Evolutionary conservation across 2,329 filamentous ascomycete species (phyloP).

Genomic region (Cladosporium cucumerinum): DNA sequence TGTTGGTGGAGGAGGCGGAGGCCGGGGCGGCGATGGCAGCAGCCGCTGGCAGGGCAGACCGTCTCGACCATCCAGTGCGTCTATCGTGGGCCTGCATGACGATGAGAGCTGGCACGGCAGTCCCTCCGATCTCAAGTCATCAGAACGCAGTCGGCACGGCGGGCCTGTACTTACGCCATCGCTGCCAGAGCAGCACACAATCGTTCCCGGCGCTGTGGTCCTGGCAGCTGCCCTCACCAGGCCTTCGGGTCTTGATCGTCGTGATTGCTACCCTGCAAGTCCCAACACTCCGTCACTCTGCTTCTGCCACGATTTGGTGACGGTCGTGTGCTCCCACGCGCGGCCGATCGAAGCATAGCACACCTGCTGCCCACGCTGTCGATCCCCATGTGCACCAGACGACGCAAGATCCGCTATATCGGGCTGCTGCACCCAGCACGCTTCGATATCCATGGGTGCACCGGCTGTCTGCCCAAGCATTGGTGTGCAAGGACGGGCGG

Average conservation of each 20-base stretch:
- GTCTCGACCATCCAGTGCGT: not conserved
- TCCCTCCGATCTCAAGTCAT: not conserved
- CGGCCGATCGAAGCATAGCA: slow-evolving; percentile 4
- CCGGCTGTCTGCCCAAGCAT: not conserved
- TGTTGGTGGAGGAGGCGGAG: not conserved
- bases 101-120: not conserved
- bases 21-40: not conserved
- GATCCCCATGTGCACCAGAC: slow-evolving; percentile 12
- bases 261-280: not conserved
- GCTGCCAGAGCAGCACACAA: not conserved
- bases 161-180: slow-evolving; percentile 10
- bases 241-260: slow-evolving; percentile 5
- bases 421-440: not conserved
- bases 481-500: not conserved
- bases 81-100: not conserved
- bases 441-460: not conserved
- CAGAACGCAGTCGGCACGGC: not conserved
- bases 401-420: slow-evolving; percentile 1
- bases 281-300: slow-evolving; percentile 7
- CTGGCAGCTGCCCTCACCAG: slow-evolving; percentile 9
- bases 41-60: not conserved
- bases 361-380: slow-evolving; percentile 10
- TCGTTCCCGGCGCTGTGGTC: not conserved
- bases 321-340: slow-evolving; percentile 3
- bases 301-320: slow-evolving; percentile 5